A percentile compares a stretch with the other conserved stretches of the same genome.
These are phyloP conservation scores for Stereocaulon alpinum DNA, from an alignment of 495 filamentous ascomycete genomes.

Conservation along the genomic window DNA sequence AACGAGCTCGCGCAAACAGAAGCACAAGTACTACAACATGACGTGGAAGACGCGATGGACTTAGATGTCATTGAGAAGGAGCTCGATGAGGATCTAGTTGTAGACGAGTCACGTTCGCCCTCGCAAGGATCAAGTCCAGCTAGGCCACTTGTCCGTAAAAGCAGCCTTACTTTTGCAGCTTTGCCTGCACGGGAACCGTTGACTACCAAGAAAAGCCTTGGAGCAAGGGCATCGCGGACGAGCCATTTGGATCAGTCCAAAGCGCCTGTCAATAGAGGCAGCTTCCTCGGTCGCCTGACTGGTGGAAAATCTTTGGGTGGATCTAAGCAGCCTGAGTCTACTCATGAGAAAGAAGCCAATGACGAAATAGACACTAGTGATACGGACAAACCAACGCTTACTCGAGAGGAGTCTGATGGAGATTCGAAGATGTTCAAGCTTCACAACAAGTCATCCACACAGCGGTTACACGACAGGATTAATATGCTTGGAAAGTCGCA, in stretches of 20 bases:
- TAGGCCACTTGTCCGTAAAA: slow-evolving; percentile 66
- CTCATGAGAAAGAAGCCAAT: slow-evolving; percentile 35
- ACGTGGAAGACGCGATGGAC: slow-evolving; percentile 17
- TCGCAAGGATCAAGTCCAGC: slow-evolving; percentile 55
- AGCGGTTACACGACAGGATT: slow-evolving; percentile 83
- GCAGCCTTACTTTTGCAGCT: slow-evolving; percentile 85
- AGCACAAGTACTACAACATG: slow-evolving; percentile 11
- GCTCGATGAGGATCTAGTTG: slow-evolving; percentile 39
- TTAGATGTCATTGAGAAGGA: slow-evolving; percentile 26
- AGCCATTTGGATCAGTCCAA: slow-evolving; percentile 67
- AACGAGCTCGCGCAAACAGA: slow-evolving; percentile 15
- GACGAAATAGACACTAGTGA: slow-evolving; percentile 41
- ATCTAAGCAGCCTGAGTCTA: slow-evolving; percentile 32
- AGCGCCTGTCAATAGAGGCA: slow-evolving; percentile 29
- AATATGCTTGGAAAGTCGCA: slow-evolving; percentile 82
- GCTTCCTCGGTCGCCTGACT: slow-evolving; percentile 55
- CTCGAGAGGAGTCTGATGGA: slow-evolving; percentile 30
- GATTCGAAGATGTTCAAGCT: slow-evolving; percentile 37
- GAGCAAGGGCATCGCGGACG: slow-evolving; percentile 60
- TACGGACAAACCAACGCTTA: slow-evolving; percentile 8
- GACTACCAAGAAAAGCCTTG: slow-evolving; percentile 65
- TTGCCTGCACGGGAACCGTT: slow-evolving; percentile 85
- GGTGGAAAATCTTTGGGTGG: slow-evolving; percentile 45
- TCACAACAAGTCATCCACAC: slow-evolving; percentile 84
- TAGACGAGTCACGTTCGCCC: slow-evolving; percentile 45